Percentiles rank a stretch among this genome's conserved stretches.
Conservation (phyloP, 2,329 filamentous ascomycete species). For the Emmonsia crescens region DNA sequence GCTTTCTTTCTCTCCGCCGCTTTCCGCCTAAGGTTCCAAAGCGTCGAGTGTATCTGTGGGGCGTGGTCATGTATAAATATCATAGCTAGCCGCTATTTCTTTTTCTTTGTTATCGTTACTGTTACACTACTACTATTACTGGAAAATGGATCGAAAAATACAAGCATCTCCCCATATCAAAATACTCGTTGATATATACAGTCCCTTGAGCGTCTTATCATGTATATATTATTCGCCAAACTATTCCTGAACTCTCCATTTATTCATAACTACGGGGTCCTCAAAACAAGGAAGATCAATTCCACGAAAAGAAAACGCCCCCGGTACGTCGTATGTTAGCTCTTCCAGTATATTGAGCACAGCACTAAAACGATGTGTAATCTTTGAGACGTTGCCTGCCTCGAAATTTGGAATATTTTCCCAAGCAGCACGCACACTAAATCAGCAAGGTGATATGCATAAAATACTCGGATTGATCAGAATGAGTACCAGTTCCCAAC, state of each 20-base stretch:
- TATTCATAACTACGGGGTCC: neutral
- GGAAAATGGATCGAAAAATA: neutral
- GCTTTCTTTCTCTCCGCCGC: neutral
- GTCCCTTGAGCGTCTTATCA: neutral
- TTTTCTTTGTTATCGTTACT: neutral
- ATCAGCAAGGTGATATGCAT: neutral
- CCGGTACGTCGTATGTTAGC: neutral
- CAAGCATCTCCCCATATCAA: conserved; percentile 2
- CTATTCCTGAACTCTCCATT: neutral
- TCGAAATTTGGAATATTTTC: neutral
- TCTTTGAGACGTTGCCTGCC: neutral
- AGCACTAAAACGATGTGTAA: neutral
- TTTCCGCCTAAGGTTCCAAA: neutral
- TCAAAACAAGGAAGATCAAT: neutral
- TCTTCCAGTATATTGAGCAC: neutral
- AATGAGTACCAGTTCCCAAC: neutral
- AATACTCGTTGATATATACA: neutral
- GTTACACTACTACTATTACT: neutral
- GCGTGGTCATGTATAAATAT: conserved; percentile 3
- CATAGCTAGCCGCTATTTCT: neutral
- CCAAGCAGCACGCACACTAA: neutral
- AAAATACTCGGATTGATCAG: neutral
- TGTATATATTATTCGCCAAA: neutral
- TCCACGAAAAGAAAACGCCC: neutral
- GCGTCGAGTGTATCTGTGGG: neutral